Conservation (phyloP, 192 early-diverging fungal species). For the Fimicolochytrium jonesii region DNA sequence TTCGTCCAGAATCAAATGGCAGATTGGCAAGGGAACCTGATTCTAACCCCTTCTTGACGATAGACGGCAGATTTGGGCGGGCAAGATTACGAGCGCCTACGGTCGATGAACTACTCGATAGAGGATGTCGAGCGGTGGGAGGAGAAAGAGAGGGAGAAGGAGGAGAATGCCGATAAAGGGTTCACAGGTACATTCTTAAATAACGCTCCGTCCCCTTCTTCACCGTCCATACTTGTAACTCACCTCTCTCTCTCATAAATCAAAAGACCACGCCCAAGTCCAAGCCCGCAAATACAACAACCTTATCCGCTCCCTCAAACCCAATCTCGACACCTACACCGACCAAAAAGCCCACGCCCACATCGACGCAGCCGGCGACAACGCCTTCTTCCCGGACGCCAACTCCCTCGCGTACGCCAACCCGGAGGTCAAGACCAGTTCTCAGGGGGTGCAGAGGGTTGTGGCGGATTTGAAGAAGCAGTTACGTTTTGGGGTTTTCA, state of each 20-base stretch:
- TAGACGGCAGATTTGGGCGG: slow-evolving; percentile 61
- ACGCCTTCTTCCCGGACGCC: slow-evolving; percentile 58
- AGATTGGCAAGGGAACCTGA: not conserved
- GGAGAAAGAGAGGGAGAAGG: slow-evolving; percentile 71
- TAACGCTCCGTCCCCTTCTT: too few species aligned
- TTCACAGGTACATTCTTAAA: slow-evolving; percentile 64
- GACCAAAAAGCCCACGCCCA: slow-evolving; percentile 57
- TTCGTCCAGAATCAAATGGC: not conserved
- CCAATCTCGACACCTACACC: slow-evolving; percentile 71
- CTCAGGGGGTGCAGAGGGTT: slow-evolving; percentile 64
- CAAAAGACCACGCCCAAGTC: slow-evolving; percentile 80
- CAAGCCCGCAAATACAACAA: slow-evolving; percentile 86
- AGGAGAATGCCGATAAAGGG: slow-evolving; percentile 60
- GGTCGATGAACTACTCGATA: slow-evolving; percentile 79
- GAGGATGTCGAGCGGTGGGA: slow-evolving; percentile 85
- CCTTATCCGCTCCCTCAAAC: slow-evolving; percentile 75
- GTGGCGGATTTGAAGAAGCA: slow-evolving; percentile 72
- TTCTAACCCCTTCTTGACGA: not conserved
- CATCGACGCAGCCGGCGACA: slow-evolving; percentile 11
- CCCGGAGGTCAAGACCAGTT: slow-evolving; percentile 54
- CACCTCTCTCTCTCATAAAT: too few species aligned
- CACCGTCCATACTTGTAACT: not conserved
- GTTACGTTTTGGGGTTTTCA: slow-evolving; percentile 34
- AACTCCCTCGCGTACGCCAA: slow-evolving; percentile 64
- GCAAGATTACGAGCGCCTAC: slow-evolving; percentile 76